Base-by-base conservation (phyloP, 208 protist species). In the Leishmania gerbilli region DNA sequence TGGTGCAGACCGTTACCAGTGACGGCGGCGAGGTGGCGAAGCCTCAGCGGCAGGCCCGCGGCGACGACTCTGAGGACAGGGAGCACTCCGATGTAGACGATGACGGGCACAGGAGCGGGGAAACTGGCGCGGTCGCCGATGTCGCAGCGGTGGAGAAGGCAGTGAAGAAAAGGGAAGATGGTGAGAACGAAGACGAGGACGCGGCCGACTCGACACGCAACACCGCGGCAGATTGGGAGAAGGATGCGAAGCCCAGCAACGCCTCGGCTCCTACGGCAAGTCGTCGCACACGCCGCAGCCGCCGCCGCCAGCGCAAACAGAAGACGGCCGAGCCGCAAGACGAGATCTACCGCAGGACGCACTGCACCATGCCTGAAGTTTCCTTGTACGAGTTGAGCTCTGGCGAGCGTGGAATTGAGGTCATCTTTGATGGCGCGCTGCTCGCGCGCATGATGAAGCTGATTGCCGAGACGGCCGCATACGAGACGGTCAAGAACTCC, bases 381-480 rank as follows among this genome's bases (percentile, higher is more conserved):
- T 60, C 71, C 13, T 69, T 95, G 58, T 95, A 91, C 79, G 79
- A 86, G 62, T 45, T 74, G n/a, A 72, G 85, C 69, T 85, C 49
- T 45, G 88, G 88, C 31, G 91, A 94, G 79, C 79, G 87, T 42
- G 92, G 92, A 34, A 49, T 97, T 8, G 89, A 97, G 81, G 87
- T 88, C 9, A 83, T 89, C 56, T 84, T 97, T 49, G 84, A 92
- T 42, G 90, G 87, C 15, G 93, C 74, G 19, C 87, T 97, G 79
- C 72, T 96, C 62, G 87, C 86, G 21, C 87, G 87, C 40, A 87
- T 95, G 77, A 92, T 95, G 89, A 92, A 94, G 84, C 92, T 90
- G 77, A 90, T 97, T 56, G 88, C 90, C n/a, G 92, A 94, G 31
- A 90, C 79, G 56, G 90, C 93, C 40, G 80, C 86, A 1, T 90